Evolutionary conservation across 345 rosid genomes (phyloP), one percentile per base, ranked within the genome.

Genomic region (Nephelium lappaceum): DNA sequence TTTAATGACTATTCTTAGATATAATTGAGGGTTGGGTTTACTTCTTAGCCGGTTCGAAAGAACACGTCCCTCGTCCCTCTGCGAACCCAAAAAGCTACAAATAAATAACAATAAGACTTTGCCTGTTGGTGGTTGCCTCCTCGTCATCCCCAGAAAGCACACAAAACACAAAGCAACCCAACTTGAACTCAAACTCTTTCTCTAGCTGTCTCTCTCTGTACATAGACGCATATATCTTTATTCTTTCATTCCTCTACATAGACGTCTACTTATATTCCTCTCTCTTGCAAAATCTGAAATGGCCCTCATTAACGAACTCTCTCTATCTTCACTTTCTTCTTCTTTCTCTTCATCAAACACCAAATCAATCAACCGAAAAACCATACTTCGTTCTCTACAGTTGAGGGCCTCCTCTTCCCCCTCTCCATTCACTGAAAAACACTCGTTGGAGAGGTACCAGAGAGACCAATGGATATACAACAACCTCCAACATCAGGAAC

Each of bases 351-450:
- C 77, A 5, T 27, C 84, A 5, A 71, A 45, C 73, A 41, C 65
- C 73, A 81, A 38, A 60, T 83, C 77, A 77, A 69, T 67, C 66
- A 79, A 68, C 69, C 75, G 63, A 8, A 69, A 8, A 8, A 78
- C 77, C 47, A 51, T 81, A 64, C 3, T 19, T 68, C 84, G 60
- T 63, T 90, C 83, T 84, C 64, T 88, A 5, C 82, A 77, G 64
- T 86, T 67, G 81, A 83, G 62, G 57, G 18, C 23, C 65, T 18
- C 81, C 49, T 53, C 58, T 68, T 82, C 85, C 45, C 81, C 88
- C 14, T 91, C 95, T 4, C 92, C 96, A 0, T 92, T 92, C 78
- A 90, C 94, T 14, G 97, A 92, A 87, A 90, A 88, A 62, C 94
- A 87, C 78, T 92, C 97, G 0, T 72, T 51, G 0, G 87, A 85